Evolutionary conservation across 169 alveolate species (phyloP).

Genomic region (Plasmodium chabaudi): DNA sequence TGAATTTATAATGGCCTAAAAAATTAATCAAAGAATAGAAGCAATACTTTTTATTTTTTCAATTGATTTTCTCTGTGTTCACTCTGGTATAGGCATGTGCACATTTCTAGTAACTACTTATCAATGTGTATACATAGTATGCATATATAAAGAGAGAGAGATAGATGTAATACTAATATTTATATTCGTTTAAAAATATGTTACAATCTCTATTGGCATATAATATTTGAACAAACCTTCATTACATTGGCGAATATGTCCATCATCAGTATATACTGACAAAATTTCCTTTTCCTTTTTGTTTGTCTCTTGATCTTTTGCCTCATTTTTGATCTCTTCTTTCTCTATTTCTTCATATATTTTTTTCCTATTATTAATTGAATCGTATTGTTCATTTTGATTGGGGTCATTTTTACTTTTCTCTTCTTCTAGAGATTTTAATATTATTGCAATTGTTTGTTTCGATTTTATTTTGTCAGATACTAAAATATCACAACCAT

Average conservation of each 20-base stretch:
- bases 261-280: constrained; percentile 84
- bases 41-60: no score
- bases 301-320: constrained; percentile 70
- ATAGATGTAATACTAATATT: no score
- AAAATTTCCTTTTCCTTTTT: constrained; percentile 58
- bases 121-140: no score
- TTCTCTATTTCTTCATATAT: constrained; percentile 79
- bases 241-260: constrained; percentile 91
- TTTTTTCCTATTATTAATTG: constrained; percentile 77
- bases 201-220: no score
- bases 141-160: no score
- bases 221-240: constrained; percentile 84
- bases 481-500: constrained; percentile 90
- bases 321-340: constrained; percentile 23
- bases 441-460: constrained; percentile 78
- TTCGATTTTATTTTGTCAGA: constrained; percentile 88
- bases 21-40: neutral
- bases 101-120: no score
- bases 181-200: no score
- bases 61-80: no score
- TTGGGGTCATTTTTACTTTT: neutral
- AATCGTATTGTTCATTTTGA: constrained; percentile 73
- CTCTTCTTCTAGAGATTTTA: constrained; percentile 78
- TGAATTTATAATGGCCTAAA: constrained; percentile 73
- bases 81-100: no score